Evolutionary conservation across 2,329 filamentous ascomycete genomes (phyloP).

Genomic region (Trichoderma sp.): DNA sequence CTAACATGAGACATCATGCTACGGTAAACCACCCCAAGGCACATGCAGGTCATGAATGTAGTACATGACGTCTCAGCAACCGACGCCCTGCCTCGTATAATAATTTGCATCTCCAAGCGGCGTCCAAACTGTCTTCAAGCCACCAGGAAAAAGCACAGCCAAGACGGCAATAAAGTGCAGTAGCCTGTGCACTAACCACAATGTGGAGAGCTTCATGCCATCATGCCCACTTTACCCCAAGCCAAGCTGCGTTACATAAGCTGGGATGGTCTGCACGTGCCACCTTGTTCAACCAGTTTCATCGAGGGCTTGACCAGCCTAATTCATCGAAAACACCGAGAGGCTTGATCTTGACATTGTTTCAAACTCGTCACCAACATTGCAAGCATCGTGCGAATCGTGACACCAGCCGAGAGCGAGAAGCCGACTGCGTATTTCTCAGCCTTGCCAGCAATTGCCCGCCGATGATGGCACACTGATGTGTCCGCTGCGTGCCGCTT

Average conservation of each 20-base stretch:
- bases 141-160: background rate
- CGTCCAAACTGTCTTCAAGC: background rate
- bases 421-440: background rate
- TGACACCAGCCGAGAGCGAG: background rate
- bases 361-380: background rate
- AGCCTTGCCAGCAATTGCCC: background rate
- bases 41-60: background rate
- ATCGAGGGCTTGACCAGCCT: conserved; percentile 2
- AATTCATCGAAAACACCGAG: background rate
- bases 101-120: background rate
- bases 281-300: conserved; percentile 2
- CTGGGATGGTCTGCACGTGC: conserved; percentile 13
- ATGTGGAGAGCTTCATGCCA: background rate
- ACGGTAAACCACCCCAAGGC: background rate
- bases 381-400: background rate
- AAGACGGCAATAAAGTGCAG: background rate
- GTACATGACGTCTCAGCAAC: background rate
- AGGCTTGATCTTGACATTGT: background rate
- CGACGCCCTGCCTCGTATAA: background rate
- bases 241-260: conserved; percentile 4
- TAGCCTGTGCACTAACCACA: background rate
- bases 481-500: background rate
- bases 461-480: conserved; percentile 2
- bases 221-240: background rate
- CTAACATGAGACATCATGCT: background rate